phyloP scores from a whole-genome alignment of 208 protist genomes.

The Vickermania spadyakhi region DNA sequence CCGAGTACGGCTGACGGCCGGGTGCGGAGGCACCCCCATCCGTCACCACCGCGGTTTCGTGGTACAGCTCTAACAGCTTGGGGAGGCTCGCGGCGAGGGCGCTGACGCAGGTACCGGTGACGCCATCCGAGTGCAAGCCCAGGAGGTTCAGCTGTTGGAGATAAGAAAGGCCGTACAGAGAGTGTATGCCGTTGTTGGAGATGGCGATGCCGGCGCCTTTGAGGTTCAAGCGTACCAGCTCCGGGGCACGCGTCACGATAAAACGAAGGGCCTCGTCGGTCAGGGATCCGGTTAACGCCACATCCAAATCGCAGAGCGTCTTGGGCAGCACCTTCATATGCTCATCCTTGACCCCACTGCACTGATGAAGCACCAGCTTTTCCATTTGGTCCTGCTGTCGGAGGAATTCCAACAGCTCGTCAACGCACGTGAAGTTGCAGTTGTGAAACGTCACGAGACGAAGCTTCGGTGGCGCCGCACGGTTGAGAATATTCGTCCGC shows the following conservation, averaged over 20 bases:
- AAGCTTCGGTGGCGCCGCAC: conserved; percentile 5
- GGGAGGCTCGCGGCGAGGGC: conserved; percentile 9
- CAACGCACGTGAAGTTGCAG: conserved; percentile 8
- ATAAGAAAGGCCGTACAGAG: conserved; percentile 6
- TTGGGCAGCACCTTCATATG: conserved; percentile 6
- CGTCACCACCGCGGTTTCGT: conserved; percentile 15
- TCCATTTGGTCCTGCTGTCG: conserved; percentile 13
- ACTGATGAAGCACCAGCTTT: conserved; percentile 14
- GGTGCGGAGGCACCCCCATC: background rate
- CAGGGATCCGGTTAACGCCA: conserved; percentile 13
- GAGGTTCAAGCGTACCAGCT: conserved; percentile 15
- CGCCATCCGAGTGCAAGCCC: conserved; percentile 7
- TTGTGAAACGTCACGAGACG: conserved; percentile 14
- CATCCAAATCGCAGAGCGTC: conserved; percentile 17
- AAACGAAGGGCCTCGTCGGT: conserved; percentile 7
- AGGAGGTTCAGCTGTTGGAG: conserved; percentile 23
- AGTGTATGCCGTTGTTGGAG: conserved; percentile 4
- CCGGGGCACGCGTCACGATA: conserved; percentile 6
- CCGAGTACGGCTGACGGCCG: background rate
- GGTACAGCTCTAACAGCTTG: conserved; percentile 13
- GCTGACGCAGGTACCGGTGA: conserved; percentile 4
- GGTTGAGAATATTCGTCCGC: background rate
- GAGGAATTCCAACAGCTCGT: conserved; percentile 13
- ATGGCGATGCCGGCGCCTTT: conserved; percentile 15
- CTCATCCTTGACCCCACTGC: conserved; percentile 12